Conservation (phyloP, 306 rosid species). For the Lathyrus sativus region DNA sequence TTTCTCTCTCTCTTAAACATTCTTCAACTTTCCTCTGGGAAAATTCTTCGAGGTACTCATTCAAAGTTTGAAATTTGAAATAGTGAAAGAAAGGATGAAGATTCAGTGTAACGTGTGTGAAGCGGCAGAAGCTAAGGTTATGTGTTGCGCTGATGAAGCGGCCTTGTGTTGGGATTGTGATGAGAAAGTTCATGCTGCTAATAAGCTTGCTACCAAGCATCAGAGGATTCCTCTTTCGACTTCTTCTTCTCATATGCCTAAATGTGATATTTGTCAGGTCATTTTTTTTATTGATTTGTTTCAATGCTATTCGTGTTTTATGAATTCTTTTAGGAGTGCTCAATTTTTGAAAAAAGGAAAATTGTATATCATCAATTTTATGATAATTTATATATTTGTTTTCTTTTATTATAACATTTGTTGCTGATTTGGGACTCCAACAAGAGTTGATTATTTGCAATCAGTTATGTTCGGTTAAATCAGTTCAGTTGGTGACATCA, state of each 20-base stretch:
- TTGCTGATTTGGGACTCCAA: too few species aligned
- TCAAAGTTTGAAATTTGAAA: not conserved
- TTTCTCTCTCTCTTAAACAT: not conserved
- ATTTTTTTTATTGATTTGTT: not conserved
- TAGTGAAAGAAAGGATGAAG: conserved; percentile 55
- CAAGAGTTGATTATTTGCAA: too few species aligned
- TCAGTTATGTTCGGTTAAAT: too few species aligned
- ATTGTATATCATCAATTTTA: not conserved
- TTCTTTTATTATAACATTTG: too few species aligned
- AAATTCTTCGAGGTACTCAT: not conserved
- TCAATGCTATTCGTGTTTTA: not conserved
- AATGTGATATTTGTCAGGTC: conserved; percentile 96
- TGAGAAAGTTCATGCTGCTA: conserved; percentile 90
- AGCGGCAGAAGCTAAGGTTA: conserved; percentile 79
- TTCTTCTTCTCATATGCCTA: conserved; percentile 79
- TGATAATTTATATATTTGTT: not conserved
- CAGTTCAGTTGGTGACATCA: too few species aligned
- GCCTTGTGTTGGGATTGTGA: conserved; percentile 93
- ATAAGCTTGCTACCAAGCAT: conserved; percentile 90
- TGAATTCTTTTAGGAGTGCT: not conserved
- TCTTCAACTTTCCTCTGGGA: conserved; percentile 14
- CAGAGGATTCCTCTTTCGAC: conserved; percentile 77
- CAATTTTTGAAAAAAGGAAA: not conserved
- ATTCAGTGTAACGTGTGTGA: conserved; percentile 98
- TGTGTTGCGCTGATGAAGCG: conserved; percentile 97